Base-by-base conservation (phyloP, 2,329 filamentous ascomycete genomes). In the Fusarium sp. region DNA sequence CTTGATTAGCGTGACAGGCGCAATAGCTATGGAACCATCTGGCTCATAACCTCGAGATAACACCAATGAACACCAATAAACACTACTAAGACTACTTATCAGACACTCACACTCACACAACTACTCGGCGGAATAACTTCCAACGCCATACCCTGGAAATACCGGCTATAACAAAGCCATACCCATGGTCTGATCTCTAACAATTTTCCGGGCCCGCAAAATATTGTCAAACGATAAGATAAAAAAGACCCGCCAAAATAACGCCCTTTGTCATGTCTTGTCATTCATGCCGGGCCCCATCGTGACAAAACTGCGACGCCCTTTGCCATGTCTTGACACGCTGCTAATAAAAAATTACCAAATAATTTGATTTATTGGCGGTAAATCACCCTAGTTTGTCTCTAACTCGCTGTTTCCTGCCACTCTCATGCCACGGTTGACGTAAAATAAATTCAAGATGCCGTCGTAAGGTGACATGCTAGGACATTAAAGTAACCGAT, bases 251-350 rank as follows among this genome's bases (percentile, higher is more conserved):
- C 60, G 45, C 60, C 32, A n/a, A 44, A 45, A 35, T 50, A 35
- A 63, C 59, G 59, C 59, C 59, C 59, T 62, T 62, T 62, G 27
- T 43, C 59, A 49, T 62, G 59, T 62, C 59, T 45, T 62, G 59
- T 62, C 59, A 63, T 49, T 56, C 45, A 22, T 15, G 49, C 59
- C 44, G 50, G 41, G 58, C 23, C 58, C 56, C 41, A 63, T 62
- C 58, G 13, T 62, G 57, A 44, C 58, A 56, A 49, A 47, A 56
- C 20, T 17, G 10, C 58, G 62, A 30, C 59, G 59, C 59, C 59
- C 59, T 63, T 62, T 63, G 44, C 22, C 59, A 58, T 65, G 53
- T 64, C 61, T 37, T 52, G 52, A 47, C 61, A 64, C 27, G 48
- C 46, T 51, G 17, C 46, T 22, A 37, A 45, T 44, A 39, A 58